phyloP scores from a whole-genome alignment of 2,329 filamentous ascomycete species.

The Periconia sp. region DNA sequence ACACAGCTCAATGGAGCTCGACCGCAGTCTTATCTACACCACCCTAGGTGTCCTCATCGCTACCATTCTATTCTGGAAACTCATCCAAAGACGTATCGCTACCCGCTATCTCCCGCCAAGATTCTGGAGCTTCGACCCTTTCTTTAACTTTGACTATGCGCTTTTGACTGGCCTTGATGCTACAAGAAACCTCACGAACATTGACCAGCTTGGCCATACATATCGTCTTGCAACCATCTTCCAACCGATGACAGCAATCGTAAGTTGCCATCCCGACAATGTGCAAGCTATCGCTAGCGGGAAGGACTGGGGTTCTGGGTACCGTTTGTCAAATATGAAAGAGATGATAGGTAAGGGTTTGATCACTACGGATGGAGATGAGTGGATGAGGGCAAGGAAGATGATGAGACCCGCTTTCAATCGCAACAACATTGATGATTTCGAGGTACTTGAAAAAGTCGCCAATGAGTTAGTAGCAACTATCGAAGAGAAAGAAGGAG shows the following conservation, averaged over 20 bases:
- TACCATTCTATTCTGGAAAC: slow-evolving; percentile 2
- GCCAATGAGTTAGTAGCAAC: neutral
- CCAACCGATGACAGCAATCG: slow-evolving; percentile 1
- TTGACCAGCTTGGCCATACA: neutral
- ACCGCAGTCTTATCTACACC: no score
- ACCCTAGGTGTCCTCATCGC: neutral
- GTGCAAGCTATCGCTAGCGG: neutral
- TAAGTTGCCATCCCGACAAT: slow-evolving; percentile 3
- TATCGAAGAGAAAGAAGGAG: slow-evolving; percentile 1
- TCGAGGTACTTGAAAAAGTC: slow-evolving; percentile 4
- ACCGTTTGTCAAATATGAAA: slow-evolving; percentile 2
- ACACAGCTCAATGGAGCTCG: slow-evolving; percentile 5
- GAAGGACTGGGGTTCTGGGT: slow-evolving; percentile 10
- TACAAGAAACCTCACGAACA: neutral
- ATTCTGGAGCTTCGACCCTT: slow-evolving; percentile 3
- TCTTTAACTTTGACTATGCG: slow-evolving; percentile 7
- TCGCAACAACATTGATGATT: slow-evolving; percentile 7
- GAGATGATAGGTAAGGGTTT: slow-evolving; percentile 5
- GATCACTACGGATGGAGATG: slow-evolving; percentile 4
- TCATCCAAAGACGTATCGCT: slow-evolving; percentile 5
- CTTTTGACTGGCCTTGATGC: neutral
- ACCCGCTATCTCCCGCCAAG: slow-evolving; percentile 2
- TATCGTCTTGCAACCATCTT: slow-evolving; percentile 1
- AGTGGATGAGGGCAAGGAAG: slow-evolving; percentile 4
- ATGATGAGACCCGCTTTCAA: slow-evolving; percentile 9